Evolutionary conservation across 495 filamentous ascomycete genomes (phyloP), one percentile per base, ranked within the genome.

Genomic region (Hypoxylon rickii): DNA sequence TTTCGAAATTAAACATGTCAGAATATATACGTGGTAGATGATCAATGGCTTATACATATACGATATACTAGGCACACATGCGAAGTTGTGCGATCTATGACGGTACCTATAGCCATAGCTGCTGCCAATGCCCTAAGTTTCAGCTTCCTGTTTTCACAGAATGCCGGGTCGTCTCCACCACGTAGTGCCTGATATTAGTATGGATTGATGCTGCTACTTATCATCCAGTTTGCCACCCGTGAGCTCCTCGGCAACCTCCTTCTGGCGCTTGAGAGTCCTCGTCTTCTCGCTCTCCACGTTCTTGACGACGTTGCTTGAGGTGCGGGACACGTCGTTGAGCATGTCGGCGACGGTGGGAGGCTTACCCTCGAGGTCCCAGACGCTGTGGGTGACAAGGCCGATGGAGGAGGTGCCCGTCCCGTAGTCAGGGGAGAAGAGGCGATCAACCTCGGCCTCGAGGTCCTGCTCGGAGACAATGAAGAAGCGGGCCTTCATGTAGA

Each of bases 381-480:
- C 67, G 58, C 74, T 79, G n/a, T 58, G 37, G 17, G 65, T 52
- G n/a, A 36, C 42, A 36, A 45, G 40, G 34, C 57, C 60, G 42
- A 42, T 29, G 7, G 48, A 7, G 3, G 48, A 44, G 11, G 22
- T 3, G 38, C 59, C 62, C 34, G 44, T 44, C 55, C 66, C 68
- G 51, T 70, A 50, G 41, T 69, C 63, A 13, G 56, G 46, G 13
- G 46, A 53, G 57, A 79, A 79, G 7, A 72, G 38, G 18, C 56
- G 39, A 19, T 75, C 56, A 31, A 79, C 57, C 33, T 64, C 47
- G 10, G 51, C 51, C 55, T 73, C 69, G 26, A 79, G 70, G 41
- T 73, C 69, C n/a, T 26, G 44, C 65, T 79, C 77, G 54, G 64
- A 63, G 15, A 78, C 69, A 53, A 79, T 79, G 50, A 79, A 79